Percentiles rank a stretch among this genome's conserved stretches.
Conservation (phyloP, 2,329 filamentous ascomycete species). For the Xylaria sp. region DNA sequence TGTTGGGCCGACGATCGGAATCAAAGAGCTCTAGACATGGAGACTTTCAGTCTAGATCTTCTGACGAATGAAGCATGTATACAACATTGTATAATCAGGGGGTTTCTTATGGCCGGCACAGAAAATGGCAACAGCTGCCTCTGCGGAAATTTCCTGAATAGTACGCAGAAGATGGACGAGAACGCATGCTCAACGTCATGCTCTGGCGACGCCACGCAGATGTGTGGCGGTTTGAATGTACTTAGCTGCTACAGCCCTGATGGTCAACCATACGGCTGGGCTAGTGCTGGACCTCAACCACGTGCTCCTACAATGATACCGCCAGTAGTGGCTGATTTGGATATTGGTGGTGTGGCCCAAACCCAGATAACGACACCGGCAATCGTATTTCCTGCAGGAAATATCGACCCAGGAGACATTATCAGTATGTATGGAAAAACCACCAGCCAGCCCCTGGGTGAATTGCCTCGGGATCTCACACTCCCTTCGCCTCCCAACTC, state of each 20-base stretch:
- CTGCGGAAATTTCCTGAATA: slow-evolving; percentile 57
- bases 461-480: slow-evolving; percentile 41
- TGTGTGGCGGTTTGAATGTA: slow-evolving; percentile 62
- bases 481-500: slow-evolving; percentile 24
- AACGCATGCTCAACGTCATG: slow-evolving; percentile 61
- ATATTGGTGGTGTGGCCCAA: slow-evolving; percentile 45
- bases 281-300: slow-evolving; percentile 46
- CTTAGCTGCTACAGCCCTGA: slow-evolving; percentile 58
- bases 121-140: slow-evolving; percentile 62
- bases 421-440: slow-evolving; percentile 41
- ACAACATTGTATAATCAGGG: slow-evolving; percentile 58
- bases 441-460: slow-evolving; percentile 42
- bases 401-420: slow-evolving; percentile 37
- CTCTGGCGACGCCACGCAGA: slow-evolving; percentile 58
- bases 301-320: slow-evolving; percentile 41
- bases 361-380: slow-evolving; percentile 43
- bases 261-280: slow-evolving; percentile 51
- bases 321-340: slow-evolving; percentile 43
- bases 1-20: slow-evolving; percentile 47
- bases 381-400: slow-evolving; percentile 42
- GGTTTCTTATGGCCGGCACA: slow-evolving; percentile 60
- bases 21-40: slow-evolving; percentile 42
- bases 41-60: slow-evolving; percentile 34
- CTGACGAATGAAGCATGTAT: slow-evolving; percentile 55
- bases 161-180: slow-evolving; percentile 57